phyloP scores from a whole-genome alignment of 1,139 yeast genomes.

The Kurtzmaniella quercitrusa region DNA sequence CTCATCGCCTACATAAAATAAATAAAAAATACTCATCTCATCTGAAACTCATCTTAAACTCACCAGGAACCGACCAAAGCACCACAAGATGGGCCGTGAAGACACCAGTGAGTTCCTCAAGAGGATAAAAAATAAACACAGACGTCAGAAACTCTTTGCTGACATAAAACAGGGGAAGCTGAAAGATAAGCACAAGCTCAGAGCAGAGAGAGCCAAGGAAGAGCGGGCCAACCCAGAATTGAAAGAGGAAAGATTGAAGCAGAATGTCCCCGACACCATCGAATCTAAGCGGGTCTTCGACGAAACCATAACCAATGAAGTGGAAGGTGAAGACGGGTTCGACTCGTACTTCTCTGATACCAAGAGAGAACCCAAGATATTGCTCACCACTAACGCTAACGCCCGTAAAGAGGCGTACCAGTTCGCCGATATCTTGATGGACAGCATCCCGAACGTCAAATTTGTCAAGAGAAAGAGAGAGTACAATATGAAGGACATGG shows the following conservation, averaged over 20 bases:
- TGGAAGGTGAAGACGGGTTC: slow-evolving; percentile 85
- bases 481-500: slow-evolving; percentile 80
- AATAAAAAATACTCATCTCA: background rate
- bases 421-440: slow-evolving; percentile 83
- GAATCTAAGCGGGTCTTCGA: slow-evolving; percentile 87
- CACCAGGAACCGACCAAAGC: background rate
- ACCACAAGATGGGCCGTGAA: slow-evolving; percentile 11
- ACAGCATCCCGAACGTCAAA: slow-evolving; percentile 77
- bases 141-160: slow-evolving; percentile 75
- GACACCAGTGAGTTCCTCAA: slow-evolving; percentile 33
- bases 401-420: slow-evolving; percentile 87
- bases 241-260: slow-evolving; percentile 72
- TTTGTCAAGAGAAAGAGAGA: slow-evolving; percentile 86
- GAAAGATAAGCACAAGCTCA: slow-evolving; percentile 69
- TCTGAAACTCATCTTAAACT: background rate
- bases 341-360: slow-evolving; percentile 55
- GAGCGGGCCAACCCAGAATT: slow-evolving; percentile 80
- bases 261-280: slow-evolving; percentile 81
- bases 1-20: background rate
- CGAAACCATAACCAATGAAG: slow-evolving; percentile 71
- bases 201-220: slow-evolving; percentile 76
- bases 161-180: slow-evolving; percentile 70
- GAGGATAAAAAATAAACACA: slow-evolving; percentile 66
- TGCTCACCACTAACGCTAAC: slow-evolving; percentile 81
- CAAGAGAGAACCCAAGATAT: slow-evolving; percentile 65